Conservation (phyloP, 352 stramenopile genomes). For the Pythium coloratum region DNA sequence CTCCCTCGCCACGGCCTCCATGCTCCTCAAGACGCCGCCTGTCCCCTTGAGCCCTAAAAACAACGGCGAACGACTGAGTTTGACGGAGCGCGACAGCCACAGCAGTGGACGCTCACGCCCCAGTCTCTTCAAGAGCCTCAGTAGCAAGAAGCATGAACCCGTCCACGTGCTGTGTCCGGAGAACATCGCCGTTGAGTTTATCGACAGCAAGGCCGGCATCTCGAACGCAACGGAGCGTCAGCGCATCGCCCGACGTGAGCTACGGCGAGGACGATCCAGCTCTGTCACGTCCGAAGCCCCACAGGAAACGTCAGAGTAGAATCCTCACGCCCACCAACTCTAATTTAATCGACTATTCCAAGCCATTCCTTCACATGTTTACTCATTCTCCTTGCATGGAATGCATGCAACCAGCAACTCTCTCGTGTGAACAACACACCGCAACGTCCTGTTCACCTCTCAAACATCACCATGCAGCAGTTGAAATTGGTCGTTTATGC, state of each 20-base stretch:
- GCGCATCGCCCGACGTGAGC: slow-evolving; percentile 13
- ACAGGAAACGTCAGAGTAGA: background rate
- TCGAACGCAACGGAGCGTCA: slow-evolving; percentile 2
- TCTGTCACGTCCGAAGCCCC: background rate
- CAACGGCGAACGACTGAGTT: background rate
- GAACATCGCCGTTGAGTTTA: slow-evolving; percentile 15
- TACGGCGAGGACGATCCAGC: background rate
- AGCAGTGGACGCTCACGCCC: background rate
- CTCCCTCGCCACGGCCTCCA: background rate
- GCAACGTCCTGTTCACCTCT: no score
- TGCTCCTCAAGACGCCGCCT: slow-evolving; percentile 5
- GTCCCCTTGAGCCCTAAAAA: background rate
- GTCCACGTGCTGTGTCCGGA: slow-evolving; percentile 18
- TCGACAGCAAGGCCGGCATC: slow-evolving; percentile 19
- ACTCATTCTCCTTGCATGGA: no score
- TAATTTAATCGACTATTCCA: background rate
- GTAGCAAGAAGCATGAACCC: slow-evolving; percentile 4
- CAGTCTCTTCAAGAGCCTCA: background rate
- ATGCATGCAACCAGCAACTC: no score
- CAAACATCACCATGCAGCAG: no score
- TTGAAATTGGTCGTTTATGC: no score
- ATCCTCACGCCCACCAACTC: background rate
- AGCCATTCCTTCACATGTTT: no score
- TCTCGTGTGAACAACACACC: no score
- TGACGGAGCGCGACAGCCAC: background rate